phyloP scores from a whole-genome alignment of 83 land plant species.

The Picea mariana region DNA sequence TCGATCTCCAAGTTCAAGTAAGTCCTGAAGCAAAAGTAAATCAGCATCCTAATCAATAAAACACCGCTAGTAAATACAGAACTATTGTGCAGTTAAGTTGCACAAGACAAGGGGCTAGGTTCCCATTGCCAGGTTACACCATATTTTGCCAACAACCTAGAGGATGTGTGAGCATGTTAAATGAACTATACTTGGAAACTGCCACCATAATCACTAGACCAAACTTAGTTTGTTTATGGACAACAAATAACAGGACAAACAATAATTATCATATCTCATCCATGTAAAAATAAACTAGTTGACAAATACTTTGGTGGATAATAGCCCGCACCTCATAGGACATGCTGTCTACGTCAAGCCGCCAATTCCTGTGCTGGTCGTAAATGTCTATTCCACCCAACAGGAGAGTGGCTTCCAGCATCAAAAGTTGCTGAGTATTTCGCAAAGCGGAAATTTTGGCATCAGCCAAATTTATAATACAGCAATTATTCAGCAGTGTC shows the following conservation, averaged over 20 bases:
- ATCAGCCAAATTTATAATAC: not conserved
- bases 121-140: not conserved
- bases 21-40: conserved; percentile 38
- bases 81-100: not conserved
- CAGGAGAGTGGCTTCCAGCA: conserved; percentile 49
- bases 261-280: not conserved
- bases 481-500: not conserved
- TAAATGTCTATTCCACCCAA: conserved; percentile 41
- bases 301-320: conserved; percentile 16
- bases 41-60: not conserved
- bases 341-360: conserved; percentile 75
- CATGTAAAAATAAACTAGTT: not conserved
- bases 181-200: not conserved
- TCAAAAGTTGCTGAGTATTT: conserved; percentile 44
- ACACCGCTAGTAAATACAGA: not conserved
- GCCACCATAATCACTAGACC: not conserved
- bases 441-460: not conserved
- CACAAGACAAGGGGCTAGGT: not conserved
- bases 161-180: not conserved
- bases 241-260: not conserved
- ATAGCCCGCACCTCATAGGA: conserved; percentile 58
- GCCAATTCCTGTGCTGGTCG: conserved; percentile 53
- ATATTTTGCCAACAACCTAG: not conserved
- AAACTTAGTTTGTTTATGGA: not conserved
- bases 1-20: conserved; percentile 70